Evolutionary conservation across 208 protist genomes (phyloP).

Genomic region (Strigomonas oncopelti): DNA sequence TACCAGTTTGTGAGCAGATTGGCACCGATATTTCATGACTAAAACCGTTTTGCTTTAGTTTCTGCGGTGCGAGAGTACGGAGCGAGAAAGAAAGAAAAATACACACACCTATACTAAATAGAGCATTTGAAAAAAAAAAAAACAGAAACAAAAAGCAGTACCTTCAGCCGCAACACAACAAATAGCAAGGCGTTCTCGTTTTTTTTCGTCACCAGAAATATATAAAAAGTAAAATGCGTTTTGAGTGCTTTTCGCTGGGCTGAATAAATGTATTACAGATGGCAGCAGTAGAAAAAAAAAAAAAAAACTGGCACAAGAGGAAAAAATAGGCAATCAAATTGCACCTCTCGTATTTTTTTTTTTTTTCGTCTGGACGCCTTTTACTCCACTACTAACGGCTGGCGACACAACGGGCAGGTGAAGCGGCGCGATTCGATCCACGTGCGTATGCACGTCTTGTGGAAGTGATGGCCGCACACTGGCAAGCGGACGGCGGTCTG

Average conservation of each 20-base stretch:
- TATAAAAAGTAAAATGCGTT: too few relatives aligned
- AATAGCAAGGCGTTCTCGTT: too few relatives aligned
- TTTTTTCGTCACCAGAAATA: too few relatives aligned
- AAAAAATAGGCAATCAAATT: background rate
- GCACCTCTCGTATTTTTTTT: too few relatives aligned
- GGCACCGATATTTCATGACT: constrained; percentile 40
- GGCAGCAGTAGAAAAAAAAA: too few relatives aligned
- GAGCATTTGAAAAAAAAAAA: too few relatives aligned
- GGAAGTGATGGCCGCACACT: constrained; percentile 2
- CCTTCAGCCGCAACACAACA: too few relatives aligned
- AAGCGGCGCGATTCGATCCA: background rate
- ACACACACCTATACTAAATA: background rate
- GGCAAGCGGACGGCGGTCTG: constrained; percentile 1
- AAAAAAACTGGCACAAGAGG: too few relatives aligned
- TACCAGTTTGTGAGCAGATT: constrained; percentile 59
- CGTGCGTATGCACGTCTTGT: background rate
- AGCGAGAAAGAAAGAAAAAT: background rate
- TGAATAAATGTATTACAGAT: too few relatives aligned
- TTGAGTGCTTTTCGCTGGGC: too few relatives aligned
- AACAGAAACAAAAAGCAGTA: too few relatives aligned
- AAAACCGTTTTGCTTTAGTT: background rate
- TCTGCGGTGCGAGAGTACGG: background rate
- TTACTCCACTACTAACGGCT: background rate
- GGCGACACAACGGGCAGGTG: constrained; percentile 3
- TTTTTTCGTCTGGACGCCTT: background rate